These are phyloP conservation scores for Phytophthora cajani DNA, from an alignment of 352 stramenopile species.

Conservation along the genomic window DNA sequence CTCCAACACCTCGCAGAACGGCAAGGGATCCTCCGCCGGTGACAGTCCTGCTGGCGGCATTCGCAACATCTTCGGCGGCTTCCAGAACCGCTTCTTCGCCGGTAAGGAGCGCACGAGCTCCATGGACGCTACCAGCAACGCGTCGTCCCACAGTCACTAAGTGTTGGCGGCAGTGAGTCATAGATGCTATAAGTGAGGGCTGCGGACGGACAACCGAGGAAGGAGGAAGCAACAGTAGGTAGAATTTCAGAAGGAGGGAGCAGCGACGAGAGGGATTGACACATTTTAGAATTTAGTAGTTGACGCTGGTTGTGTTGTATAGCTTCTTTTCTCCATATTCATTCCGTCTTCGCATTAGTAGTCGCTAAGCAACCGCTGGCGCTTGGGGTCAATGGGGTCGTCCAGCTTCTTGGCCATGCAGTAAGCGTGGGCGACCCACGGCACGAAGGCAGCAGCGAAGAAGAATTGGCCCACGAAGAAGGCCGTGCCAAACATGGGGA, in stretches of 20 bases:
- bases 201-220: conserved; percentile 1
- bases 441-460: conserved; percentile 77
- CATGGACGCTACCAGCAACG: conserved; percentile 52
- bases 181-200: conserved; percentile 21
- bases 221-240: conserved; percentile 27
- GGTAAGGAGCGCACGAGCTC: conserved; percentile 67
- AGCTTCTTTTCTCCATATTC: conserved; percentile 7
- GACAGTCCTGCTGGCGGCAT: conserved; percentile 55
- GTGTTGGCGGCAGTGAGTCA: conserved; percentile 18
- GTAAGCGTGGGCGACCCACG: conserved; percentile 81
- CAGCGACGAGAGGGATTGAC: conserved; percentile 26
- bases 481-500: conserved; percentile 76
- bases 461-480: conserved; percentile 81
- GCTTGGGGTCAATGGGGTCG: conserved; percentile 69
- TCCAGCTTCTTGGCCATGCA: conserved; percentile 73
- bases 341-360: conserved; percentile 33
- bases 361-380: conserved; percentile 67
- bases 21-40: conserved; percentile 46
- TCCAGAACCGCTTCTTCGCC: conserved; percentile 77
- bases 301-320: conserved; percentile 23
- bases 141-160: conserved; percentile 41
- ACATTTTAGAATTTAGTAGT: conserved; percentile 45
- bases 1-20: conserved; percentile 40
- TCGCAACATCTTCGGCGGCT: conserved; percentile 71
- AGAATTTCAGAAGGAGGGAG: conserved; percentile 16